Evolutionary conservation across 1,284 basidiomycete genomes (phyloP), one percentile per base, ranked within the genome.

Genomic region (Pholiota adiposa): DNA sequence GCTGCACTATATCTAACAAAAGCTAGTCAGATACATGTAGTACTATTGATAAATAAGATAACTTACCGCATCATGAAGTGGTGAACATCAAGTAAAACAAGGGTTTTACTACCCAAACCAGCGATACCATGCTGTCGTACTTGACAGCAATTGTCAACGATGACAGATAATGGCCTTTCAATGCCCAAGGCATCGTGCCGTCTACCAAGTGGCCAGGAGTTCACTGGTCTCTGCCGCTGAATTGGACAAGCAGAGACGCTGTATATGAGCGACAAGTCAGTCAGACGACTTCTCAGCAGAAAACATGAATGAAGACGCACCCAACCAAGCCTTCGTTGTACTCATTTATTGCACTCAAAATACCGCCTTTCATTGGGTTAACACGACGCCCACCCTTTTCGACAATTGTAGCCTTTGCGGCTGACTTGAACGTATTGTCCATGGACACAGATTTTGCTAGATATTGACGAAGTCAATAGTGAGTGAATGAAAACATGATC

Each of bases 121-220:
- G 23, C 52, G 1, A 6, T 11, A 23, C 58, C 33, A 18, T 34
- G 38, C 14, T 38, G 12, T 38, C 60, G 52, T n/a, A 62, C 53
- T 29, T 58, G 56, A 23, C 60, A 62, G 53, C 60, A 62, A n/a
- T 62, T 62, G 19, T 62, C 56, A 1, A 56, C 60, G 9, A 55
- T 41, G 1, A 55, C 46, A 16, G 51, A 23, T 7, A 34, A 21
- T 2, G 53, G 53, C 31, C 6, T 25, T 2, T 16, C 1, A 6
- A 58, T 3, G 4, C 36, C 46, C 6, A 62, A 14, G 14, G 11
- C 14, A 11, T 58, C 56, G 21, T 54, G 56, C 0, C 52, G 36
- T 23, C 11, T 19, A 1, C 21, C 21, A 11, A 58, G n/a, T 21
- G 1, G 18, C 46, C 16, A 25, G 12, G 1, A 62, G 36, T n/a